Percentiles rank a stretch among this genome's conserved stretches.
Evolutionary conservation across 192 early-diverging fungal genomes (phyloP).

Genomic region (Haplosporangium gracile): DNA sequence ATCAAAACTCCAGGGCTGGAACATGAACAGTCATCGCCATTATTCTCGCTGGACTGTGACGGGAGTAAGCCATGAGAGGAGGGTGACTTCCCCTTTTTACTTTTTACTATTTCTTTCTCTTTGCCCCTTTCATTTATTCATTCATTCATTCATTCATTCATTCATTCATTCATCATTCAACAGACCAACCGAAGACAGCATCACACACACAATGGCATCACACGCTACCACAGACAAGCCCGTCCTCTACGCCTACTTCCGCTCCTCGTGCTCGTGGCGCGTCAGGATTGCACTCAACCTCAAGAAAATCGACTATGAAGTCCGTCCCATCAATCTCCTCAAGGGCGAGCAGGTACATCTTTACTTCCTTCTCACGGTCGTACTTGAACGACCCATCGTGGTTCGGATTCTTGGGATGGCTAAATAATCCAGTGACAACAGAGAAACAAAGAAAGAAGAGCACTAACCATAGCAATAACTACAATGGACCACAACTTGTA

Average conservation of each 20-base stretch:
- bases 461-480: background rate
- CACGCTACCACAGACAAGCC: slow-evolving; percentile 40
- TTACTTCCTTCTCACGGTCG: too few species aligned
- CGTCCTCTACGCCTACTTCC: slow-evolving; percentile 82
- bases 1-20: background rate
- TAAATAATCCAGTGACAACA: background rate
- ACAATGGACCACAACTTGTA: slow-evolving; percentile 21
- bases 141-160: background rate
- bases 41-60: background rate
- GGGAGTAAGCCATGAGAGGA: background rate
- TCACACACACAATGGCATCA: slow-evolving; percentile 14
- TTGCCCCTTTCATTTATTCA: background rate
- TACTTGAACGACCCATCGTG: too few species aligned
- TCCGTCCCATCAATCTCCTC: slow-evolving; percentile 74
- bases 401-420: too few species aligned
- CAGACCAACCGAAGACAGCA: background rate
- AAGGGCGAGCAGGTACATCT: slow-evolving; percentile 77
- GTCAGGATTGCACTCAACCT: slow-evolving; percentile 80
- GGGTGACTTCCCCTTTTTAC: background rate
- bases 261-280: slow-evolving; percentile 82
- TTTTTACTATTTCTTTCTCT: background rate
- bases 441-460: background rate
- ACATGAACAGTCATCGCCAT: background rate
- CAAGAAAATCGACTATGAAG: slow-evolving; percentile 83
- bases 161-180: background rate